Percentiles rank a stretch among this genome's conserved stretches.
These are phyloP conservation scores for Salix exigua DNA, from an alignment of 345 rosid species.

Conservation along the genomic window DNA sequence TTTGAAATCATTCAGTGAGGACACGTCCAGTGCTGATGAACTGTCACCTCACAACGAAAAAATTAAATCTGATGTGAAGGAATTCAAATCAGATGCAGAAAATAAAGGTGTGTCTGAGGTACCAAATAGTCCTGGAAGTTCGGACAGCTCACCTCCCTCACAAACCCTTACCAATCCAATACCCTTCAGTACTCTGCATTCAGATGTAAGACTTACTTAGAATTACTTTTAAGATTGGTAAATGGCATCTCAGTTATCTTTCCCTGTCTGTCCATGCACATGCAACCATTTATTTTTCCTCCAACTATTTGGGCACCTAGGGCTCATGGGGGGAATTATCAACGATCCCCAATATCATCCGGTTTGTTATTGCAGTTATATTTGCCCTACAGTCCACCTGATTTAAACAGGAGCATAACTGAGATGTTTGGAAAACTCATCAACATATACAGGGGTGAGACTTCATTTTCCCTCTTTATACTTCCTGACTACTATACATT, in stretches of 20 bases:
- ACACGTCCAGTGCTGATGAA: slow-evolving; percentile 28
- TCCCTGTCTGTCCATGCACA: background rate
- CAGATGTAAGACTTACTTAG: slow-evolving; percentile 45
- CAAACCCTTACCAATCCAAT: slow-evolving; percentile 19
- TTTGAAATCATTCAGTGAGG: slow-evolving; percentile 14
- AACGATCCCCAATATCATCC: background rate
- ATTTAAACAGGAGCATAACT: slow-evolving; percentile 73
- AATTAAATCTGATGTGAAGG: slow-evolving; percentile 28
- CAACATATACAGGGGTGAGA: slow-evolving; percentile 75
- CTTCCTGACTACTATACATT: background rate
- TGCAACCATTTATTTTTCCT: background rate
- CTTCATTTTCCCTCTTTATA: background rate
- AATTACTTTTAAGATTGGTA: background rate
- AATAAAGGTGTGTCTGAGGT: slow-evolving; percentile 15
- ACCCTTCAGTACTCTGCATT: slow-evolving; percentile 20
- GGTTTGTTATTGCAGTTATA: slow-evolving; percentile 38
- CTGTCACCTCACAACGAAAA: slow-evolving; percentile 31
- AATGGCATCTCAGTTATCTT: background rate
- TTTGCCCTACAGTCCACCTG: slow-evolving; percentile 62
- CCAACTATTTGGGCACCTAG: background rate
- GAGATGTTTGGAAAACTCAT: slow-evolving; percentile 87
- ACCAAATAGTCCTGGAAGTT: slow-evolving; percentile 32
- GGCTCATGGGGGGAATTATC: background rate
- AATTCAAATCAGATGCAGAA: slow-evolving; percentile 11
- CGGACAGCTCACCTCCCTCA: slow-evolving; percentile 30